A percentile compares a stretch with the other conserved stretches of the same genome.
Evolutionary conservation across 257 asterid species (phyloP).

Genomic region (Solanum virginianum): DNA sequence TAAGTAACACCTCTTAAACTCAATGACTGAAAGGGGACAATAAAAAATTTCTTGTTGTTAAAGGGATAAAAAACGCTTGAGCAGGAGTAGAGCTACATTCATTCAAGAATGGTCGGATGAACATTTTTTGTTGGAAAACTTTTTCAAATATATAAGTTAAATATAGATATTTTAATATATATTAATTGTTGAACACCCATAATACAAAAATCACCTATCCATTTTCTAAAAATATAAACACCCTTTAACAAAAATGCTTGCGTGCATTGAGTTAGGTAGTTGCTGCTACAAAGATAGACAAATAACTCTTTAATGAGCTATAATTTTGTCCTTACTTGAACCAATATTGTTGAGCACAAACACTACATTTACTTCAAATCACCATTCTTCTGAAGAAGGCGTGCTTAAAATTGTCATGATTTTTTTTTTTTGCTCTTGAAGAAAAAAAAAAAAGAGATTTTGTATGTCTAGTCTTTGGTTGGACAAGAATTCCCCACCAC

Average conservation of each 20-base stretch:
- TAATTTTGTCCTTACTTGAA: not conserved
- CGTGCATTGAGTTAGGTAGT: not conserved
- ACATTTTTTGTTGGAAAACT: too few relatives aligned
- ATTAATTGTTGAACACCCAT: too few relatives aligned
- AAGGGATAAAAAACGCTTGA: not conserved
- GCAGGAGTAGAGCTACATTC: too few relatives aligned
- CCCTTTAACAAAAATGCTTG: too few relatives aligned
- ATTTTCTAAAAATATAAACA: too few relatives aligned
- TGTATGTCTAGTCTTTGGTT: not conserved
- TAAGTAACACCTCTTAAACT: not conserved
- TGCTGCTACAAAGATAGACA: not conserved
- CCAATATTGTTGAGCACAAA: not conserved
- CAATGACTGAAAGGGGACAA: not conserved
- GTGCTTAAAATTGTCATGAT: not conserved
- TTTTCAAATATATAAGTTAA: too few relatives aligned
- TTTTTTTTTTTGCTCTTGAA: not conserved
- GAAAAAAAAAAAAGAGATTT: not conserved
- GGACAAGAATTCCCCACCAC: slow-evolving; percentile 2
- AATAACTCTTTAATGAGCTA: not conserved
- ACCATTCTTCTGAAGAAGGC: not conserved
- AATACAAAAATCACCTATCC: too few relatives aligned
- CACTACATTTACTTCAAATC: not conserved
- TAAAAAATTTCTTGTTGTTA: not conserved
- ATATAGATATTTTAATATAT: too few relatives aligned
- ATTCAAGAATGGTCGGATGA: too few relatives aligned